Conservation (phyloP, 371 early-diverging fungal genomes). For the Actinomortierella ambigua region DNA sequence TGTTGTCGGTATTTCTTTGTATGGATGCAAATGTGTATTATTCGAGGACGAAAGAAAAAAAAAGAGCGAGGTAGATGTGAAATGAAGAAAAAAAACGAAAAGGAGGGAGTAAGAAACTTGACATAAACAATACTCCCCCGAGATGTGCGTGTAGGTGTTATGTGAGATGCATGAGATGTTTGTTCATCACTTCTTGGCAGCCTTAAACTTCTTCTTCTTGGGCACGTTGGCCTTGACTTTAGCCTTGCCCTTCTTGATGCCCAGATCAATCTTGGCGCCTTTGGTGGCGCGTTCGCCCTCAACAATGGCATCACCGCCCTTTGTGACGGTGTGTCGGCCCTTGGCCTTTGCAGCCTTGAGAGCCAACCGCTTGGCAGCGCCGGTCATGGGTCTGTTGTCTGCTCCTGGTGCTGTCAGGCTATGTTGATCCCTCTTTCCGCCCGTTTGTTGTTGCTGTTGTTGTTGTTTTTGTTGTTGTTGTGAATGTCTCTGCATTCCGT, state of each 20-base stretch:
- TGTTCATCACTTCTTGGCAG: too few relatives aligned
- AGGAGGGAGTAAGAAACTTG: not conserved
- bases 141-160: conserved; percentile 1
- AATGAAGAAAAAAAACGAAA: not conserved
- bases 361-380: conserved; percentile 38
- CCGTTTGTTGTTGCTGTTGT: conserved; percentile 13
- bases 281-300: conserved; percentile 71
- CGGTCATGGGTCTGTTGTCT: conserved; percentile 48
- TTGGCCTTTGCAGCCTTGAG: conserved; percentile 45
- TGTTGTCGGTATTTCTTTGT: too few relatives aligned
- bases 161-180: too few relatives aligned
- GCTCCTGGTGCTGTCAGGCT: conserved; percentile 46
- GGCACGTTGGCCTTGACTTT: conserved; percentile 46
- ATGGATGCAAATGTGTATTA: too few relatives aligned
- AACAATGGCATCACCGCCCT: conserved; percentile 37
- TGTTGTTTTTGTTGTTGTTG: conserved; percentile 16
- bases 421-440: conserved; percentile 10
- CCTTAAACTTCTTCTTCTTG: conserved; percentile 44
- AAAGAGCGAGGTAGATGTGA: not conserved
- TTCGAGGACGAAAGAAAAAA: too few relatives aligned
- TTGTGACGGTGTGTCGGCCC: conserved; percentile 36
- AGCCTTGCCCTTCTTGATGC: conserved; percentile 46
- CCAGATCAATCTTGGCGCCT: conserved; percentile 51
- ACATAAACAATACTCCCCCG: conserved; percentile 1
- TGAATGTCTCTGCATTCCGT: conserved; percentile 28